These are phyloP conservation scores for Globisporangium spiculum DNA, from an alignment of 352 stramenopile genomes.

Conservation along the genomic window DNA sequence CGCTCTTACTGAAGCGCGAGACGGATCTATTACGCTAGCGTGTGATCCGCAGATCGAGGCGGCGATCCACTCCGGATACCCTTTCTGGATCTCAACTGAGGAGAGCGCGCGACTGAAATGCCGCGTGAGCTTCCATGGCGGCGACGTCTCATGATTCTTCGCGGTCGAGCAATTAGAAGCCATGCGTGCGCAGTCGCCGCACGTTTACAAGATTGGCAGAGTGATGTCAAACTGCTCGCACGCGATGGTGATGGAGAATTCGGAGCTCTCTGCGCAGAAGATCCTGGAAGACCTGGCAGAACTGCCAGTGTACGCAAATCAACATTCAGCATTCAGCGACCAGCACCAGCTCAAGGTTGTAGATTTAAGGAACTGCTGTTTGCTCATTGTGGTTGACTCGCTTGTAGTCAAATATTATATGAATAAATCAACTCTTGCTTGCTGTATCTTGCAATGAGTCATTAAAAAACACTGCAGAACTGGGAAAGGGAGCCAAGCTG, in stretches of 20 bases:
- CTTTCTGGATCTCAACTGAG: no score
- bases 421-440: no score
- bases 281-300: conserved; percentile 31
- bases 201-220: conserved; percentile 30
- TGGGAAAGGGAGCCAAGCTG: no score
- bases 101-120: no score
- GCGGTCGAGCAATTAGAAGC: conserved; percentile 23
- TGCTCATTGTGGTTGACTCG: no score
- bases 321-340: background rate
- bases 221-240: conserved; percentile 33
- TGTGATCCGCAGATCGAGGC: no score
- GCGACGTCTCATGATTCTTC: conserved; percentile 33
- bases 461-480: no score
- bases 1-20: no score
- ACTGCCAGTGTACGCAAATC: conserved; percentile 6
- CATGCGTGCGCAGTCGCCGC: conserved; percentile 17
- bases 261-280: conserved; percentile 22
- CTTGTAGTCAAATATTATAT: no score
- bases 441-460: no score
- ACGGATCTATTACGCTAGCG: no score
- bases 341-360: conserved; percentile 7
- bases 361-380: background rate
- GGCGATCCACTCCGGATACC: no score
- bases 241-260: conserved; percentile 36
- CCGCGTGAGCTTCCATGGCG: background rate